A percentile compares a stretch with the other conserved stretches of the same genome.
These are phyloP conservation scores for Eruca vesicaria DNA, from an alignment of 441 rosid species.

Conservation along the genomic window DNA sequence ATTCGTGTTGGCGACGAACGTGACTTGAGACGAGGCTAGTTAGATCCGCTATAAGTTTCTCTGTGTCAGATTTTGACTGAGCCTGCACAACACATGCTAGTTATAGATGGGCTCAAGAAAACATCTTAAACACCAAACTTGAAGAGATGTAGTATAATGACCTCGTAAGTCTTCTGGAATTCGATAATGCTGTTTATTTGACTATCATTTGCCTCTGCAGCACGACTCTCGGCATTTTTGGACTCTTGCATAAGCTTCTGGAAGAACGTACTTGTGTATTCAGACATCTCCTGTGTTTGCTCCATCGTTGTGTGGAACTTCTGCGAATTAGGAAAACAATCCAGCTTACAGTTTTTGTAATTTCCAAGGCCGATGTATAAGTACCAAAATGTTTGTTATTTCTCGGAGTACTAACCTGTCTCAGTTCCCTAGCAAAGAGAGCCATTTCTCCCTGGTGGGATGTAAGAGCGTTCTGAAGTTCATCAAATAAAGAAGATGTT, in stretches of 20 bases:
- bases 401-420: constrained; percentile 53
- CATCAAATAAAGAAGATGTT: constrained; percentile 64
- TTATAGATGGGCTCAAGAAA: constrained; percentile 25
- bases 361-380: background rate
- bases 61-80: constrained; percentile 78
- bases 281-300: constrained; percentile 65
- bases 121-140: background rate
- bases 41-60: constrained; percentile 82
- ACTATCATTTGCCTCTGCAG: constrained; percentile 54
- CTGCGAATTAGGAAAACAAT: constrained; percentile 42
- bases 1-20: constrained; percentile 72
- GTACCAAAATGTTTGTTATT: background rate
- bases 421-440: constrained; percentile 71
- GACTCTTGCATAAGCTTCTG: constrained; percentile 67
- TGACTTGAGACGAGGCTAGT: constrained; percentile 70
- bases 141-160: constrained; percentile 13
- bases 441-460: constrained; percentile 82
- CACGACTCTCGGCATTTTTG: constrained; percentile 59
- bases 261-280: constrained; percentile 61
- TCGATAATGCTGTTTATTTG: constrained; percentile 76
- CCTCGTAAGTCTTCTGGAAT: constrained; percentile 91
- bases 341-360: background rate
- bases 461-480: constrained; percentile 68
- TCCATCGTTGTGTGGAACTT: constrained; percentile 64
- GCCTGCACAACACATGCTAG: constrained; percentile 51